A percentile compares a stretch with the other conserved stretches of the same genome.
phyloP scores from a whole-genome alignment of 306 rosid species.

The Dicorynia guianensis region DNA sequence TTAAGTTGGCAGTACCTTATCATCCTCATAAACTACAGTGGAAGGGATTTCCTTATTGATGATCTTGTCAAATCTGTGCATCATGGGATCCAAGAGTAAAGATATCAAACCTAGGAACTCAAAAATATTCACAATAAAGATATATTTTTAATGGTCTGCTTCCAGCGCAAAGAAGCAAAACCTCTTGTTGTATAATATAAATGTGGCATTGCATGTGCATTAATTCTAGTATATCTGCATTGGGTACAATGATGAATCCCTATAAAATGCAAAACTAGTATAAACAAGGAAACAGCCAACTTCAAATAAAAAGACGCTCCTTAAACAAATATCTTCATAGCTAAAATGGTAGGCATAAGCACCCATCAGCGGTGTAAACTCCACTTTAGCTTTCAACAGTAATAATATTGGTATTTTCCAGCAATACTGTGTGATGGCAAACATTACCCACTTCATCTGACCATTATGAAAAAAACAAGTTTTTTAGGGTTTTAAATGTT shows the following conservation, averaged over 20 bases:
- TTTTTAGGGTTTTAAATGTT: conserved; percentile 5
- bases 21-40: conserved; percentile 79
- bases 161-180: not conserved
- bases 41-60: conserved; percentile 85
- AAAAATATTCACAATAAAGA: not conserved
- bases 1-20: conserved; percentile 59
- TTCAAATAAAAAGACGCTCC: not conserved
- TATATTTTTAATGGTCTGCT: not conserved
- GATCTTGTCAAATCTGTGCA: conserved; percentile 82
- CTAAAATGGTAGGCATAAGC: not conserved
- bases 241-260: not conserved
- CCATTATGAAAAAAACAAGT: conserved; percentile 11
- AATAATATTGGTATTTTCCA: not conserved
- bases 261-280: not conserved
- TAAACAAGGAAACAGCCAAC: not conserved
- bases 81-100: not conserved
- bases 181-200: not conserved
- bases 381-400: too few relatives aligned
- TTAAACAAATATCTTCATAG: not conserved
- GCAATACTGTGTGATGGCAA: not conserved
- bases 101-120: not conserved
- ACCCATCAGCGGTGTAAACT: not conserved
- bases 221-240: not conserved
- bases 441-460: not conserved
- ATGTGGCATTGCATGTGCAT: not conserved